Percentiles rank a stretch among this genome's conserved stretches.
Evolutionary conservation across 805 yeast genomes (phyloP).

Genomic region (Ogataea sp.): DNA sequence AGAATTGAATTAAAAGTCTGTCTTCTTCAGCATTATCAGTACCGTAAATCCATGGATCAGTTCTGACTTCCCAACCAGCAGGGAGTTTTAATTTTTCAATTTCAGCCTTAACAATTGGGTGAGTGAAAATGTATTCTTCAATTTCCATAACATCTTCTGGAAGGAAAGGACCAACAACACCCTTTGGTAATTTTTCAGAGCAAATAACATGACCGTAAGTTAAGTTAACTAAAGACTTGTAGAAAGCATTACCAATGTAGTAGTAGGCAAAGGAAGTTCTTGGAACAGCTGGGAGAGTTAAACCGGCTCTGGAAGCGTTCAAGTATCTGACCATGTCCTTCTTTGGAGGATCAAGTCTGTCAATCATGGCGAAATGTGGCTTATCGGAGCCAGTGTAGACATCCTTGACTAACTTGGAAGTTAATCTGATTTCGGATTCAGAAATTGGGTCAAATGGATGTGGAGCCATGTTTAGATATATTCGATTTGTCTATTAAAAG

Average conservation of each 20-base stretch:
- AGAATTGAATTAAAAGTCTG: constrained; percentile 61
- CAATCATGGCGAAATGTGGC: constrained; percentile 60
- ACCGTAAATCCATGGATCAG: constrained; percentile 86
- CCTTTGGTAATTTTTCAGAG: constrained; percentile 46
- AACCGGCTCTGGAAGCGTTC: constrained; percentile 56
- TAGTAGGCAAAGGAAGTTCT: constrained; percentile 65
- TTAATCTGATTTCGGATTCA: constrained; percentile 49
- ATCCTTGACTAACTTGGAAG: constrained; percentile 55
- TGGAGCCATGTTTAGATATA: constrained; percentile 8
- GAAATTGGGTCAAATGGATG: constrained; percentile 57
- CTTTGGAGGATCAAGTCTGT: constrained; percentile 75
- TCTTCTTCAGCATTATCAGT: constrained; percentile 57
- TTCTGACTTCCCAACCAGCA: constrained; percentile 39
- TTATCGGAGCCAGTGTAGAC: constrained; percentile 39
- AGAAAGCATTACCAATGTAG: constrained; percentile 44
- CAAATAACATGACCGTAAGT: constrained; percentile 55
- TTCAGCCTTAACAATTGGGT: constrained; percentile 56
- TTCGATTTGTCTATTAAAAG: too few relatives aligned
- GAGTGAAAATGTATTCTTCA: constrained; percentile 41
- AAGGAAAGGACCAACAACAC: constrained; percentile 63
- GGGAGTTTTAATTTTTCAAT: constrained; percentile 62
- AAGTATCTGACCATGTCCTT: constrained; percentile 57
- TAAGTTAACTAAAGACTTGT: constrained; percentile 67
- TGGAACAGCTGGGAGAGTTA: constrained; percentile 47
- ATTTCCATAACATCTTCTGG: constrained; percentile 52